Conservation (phyloP, 1,139 yeast genomes). For the Taphrina wiesneri region DNA sequence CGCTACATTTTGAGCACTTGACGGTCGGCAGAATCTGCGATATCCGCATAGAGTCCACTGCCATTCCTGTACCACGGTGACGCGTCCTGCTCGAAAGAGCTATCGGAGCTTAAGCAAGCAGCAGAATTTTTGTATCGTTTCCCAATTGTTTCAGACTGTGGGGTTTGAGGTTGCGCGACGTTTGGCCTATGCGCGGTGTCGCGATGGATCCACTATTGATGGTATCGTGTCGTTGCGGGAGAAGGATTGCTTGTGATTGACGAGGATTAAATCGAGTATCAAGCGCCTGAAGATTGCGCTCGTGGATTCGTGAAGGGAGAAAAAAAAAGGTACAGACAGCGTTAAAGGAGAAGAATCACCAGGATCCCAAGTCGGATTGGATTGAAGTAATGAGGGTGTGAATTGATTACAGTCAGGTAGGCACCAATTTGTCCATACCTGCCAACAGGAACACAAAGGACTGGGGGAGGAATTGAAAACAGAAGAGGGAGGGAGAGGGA, state of each 20-base stretch:
- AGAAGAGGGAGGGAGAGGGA: neutral
- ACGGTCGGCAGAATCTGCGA: conserved; percentile 30
- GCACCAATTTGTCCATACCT: neutral
- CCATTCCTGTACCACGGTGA: conserved; percentile 7
- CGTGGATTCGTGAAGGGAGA: neutral
- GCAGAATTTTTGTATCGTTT: neutral
- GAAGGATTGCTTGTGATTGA: too few relatives aligned
- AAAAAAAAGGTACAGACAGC: neutral
- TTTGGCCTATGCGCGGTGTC: neutral
- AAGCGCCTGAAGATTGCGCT: too few relatives aligned
- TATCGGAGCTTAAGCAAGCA: neutral
- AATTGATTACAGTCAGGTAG: neutral
- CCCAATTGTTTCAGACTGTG: neutral
- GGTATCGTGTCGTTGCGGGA: neutral
- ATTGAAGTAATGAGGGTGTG: neutral
- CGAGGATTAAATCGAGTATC: too few relatives aligned
- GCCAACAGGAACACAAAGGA: neutral
- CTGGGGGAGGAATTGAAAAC: neutral
- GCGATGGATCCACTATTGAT: neutral
- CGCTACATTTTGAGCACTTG: conserved; percentile 24
- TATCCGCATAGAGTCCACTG: conserved; percentile 20
- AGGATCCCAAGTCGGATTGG: neutral
- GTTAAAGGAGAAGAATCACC: neutral
- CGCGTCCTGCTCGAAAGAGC: neutral
- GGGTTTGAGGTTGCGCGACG: neutral